These are phyloP conservation scores for Nissolia schottii DNA, from an alignment of 306 rosid species.

Conservation along the genomic window DNA sequence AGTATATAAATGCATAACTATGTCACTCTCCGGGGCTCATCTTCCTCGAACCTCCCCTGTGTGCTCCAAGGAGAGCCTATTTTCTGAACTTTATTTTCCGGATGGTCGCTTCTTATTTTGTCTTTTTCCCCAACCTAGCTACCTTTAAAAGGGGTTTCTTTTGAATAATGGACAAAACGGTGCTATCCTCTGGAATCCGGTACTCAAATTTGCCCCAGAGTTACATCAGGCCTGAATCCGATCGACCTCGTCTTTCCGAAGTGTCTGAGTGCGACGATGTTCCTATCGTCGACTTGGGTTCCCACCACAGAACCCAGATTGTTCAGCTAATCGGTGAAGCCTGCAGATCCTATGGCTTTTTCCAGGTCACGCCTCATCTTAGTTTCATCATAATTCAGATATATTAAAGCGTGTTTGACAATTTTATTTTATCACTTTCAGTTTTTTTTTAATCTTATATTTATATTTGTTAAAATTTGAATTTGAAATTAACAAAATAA, in stretches of 20 bases:
- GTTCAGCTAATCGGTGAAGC: conserved; percentile 52
- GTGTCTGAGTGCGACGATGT: conserved; percentile 56
- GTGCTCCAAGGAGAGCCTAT: background rate
- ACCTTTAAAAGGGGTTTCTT: background rate
- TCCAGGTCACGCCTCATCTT: conserved; percentile 59
- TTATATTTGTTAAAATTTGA: too few relatives aligned
- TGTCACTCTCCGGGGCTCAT: background rate
- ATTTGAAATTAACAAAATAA: too few relatives aligned
- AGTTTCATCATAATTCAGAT: too few relatives aligned
- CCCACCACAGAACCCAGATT: conserved; percentile 15
- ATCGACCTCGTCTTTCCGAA: conserved; percentile 63
- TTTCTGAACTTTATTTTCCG: background rate
- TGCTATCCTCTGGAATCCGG: conserved; percentile 53
- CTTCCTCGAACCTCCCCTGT: conserved; percentile 5
- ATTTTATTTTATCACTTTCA: too few relatives aligned
- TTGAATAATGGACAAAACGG: conserved; percentile 45
- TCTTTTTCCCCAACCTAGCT: background rate
- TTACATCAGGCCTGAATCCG: conserved; percentile 79
- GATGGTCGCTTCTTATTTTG: background rate
- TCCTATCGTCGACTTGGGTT: conserved; percentile 69
- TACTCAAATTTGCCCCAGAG: conserved; percentile 55
- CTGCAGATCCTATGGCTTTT: conserved; percentile 68
- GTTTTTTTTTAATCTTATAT: too few relatives aligned
- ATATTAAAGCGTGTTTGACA: too few relatives aligned
- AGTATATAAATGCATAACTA: background rate